Evolutionary conservation across 768 basidiomycete species (phyloP).

Genomic region (Glaciozyma martinii): DNA sequence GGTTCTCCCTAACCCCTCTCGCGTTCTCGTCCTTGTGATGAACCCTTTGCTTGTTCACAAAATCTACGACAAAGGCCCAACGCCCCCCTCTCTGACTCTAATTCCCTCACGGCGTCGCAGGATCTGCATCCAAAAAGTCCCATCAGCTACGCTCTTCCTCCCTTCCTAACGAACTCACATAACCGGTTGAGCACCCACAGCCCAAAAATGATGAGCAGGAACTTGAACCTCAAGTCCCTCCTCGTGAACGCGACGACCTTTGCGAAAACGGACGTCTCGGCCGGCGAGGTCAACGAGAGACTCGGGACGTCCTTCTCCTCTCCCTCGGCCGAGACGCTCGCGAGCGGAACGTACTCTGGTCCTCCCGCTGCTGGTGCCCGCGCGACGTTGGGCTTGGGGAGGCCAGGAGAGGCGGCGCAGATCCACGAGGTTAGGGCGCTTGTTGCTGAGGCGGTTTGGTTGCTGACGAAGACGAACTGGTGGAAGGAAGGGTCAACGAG

Average conservation of each 20-base stretch:
- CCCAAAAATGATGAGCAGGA: slow-evolving; percentile 43
- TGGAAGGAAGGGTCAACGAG: neutral
- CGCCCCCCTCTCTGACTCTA: neutral
- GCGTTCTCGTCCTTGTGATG: too few relatives aligned
- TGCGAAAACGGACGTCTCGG: neutral
- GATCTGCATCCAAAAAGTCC: neutral
- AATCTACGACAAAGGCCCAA: neutral
- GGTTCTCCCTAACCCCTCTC: too few relatives aligned
- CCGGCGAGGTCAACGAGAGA: slow-evolving; percentile 27
- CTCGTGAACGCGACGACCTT: slow-evolving; percentile 35
- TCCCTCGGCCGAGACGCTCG: slow-evolving; percentile 22
- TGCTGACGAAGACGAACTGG: slow-evolving; percentile 65
- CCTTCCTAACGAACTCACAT: slow-evolving; percentile 43
- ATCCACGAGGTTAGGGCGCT: slow-evolving; percentile 55
- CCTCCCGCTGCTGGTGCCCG: slow-evolving; percentile 11
- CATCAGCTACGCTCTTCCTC: neutral
- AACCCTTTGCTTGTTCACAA: too few relatives aligned
- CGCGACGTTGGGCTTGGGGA: slow-evolving; percentile 34
- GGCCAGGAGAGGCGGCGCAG: slow-evolving; percentile 35
- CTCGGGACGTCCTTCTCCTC: slow-evolving; percentile 33
- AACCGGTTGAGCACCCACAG: slow-evolving; percentile 63
- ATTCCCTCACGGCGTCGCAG: neutral
- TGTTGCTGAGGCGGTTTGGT: slow-evolving; percentile 67
- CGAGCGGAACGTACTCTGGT: slow-evolving; percentile 24
- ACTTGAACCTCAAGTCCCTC: slow-evolving; percentile 45